Percentiles rank a stretch among this genome's conserved stretches.
Evolutionary conservation across 345 rosid species (phyloP).

Genomic region (Hypericum perforatum): DNA sequence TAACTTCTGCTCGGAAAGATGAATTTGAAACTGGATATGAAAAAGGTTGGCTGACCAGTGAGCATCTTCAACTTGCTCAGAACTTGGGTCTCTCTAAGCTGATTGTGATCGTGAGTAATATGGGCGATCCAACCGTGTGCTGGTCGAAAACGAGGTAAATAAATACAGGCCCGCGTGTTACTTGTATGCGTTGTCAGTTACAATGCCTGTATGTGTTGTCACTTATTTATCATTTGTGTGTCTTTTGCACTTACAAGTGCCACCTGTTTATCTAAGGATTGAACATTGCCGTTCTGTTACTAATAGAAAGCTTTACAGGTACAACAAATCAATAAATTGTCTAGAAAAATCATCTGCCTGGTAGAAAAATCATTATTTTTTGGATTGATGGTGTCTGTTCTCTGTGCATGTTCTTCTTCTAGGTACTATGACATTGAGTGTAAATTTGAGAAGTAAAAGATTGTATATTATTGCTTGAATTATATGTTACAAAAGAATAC

Average conservation of each 20-base stretch:
- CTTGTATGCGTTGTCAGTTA: neutral
- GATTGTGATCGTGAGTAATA: constrained; percentile 84
- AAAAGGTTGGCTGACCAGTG: constrained; percentile 99
- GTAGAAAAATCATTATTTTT: neutral
- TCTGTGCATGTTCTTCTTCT: constrained; percentile 7
- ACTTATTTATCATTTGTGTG: neutral
- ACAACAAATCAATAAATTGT: too few species aligned
- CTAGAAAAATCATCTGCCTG: too few species aligned
- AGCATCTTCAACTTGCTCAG: constrained; percentile 95
- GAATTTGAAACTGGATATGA: constrained; percentile 99
- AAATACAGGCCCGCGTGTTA: neutral
- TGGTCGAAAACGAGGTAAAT: constrained; percentile 91
- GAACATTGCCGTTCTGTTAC: too few species aligned
- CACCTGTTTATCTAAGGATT: too few species aligned
- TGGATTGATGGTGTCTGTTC: constrained; percentile 1
- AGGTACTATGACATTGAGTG: constrained; percentile 87
- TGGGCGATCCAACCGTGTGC: constrained; percentile 92
- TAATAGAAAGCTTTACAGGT: too few species aligned
- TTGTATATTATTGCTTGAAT: too few species aligned
- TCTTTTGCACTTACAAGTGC: too few species aligned
- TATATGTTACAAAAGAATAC: too few species aligned
- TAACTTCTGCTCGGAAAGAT: constrained; percentile 92
- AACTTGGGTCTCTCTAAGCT: constrained; percentile 92
- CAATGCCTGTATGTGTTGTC: neutral
- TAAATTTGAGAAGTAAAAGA: too few species aligned